Conservation (phyloP, 176 grass and related monocot genomes). For the Carex cristatella region DNA sequence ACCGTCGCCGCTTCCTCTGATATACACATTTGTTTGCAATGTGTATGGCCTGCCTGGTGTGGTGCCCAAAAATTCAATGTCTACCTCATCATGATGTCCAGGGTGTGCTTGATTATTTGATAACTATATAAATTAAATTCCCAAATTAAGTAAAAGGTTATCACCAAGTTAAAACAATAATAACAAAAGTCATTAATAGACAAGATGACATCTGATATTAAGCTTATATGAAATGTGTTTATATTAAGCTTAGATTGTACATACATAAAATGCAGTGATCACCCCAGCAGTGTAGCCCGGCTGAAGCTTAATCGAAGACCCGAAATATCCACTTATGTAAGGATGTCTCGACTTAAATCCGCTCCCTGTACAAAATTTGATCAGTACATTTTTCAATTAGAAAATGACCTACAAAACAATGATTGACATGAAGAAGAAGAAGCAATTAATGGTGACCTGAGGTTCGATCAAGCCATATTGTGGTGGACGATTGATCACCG, state of each 20-base stretch:
- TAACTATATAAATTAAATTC: slow-evolving; percentile 16
- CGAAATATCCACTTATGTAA: slow-evolving; percentile 50
- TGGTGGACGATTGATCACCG: slow-evolving; percentile 26
- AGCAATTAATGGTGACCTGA: slow-evolving; percentile 23
- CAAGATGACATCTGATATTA: background rate
- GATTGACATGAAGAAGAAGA: too few species aligned
- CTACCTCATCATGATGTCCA: slow-evolving; percentile 60
- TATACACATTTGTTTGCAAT: slow-evolving; percentile 70
- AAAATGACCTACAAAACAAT: background rate
- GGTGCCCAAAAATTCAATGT: slow-evolving; percentile 67
- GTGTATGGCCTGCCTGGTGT: slow-evolving; percentile 48
- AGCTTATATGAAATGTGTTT: background rate
- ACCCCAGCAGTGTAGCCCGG: slow-evolving; percentile 65
- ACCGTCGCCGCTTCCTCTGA: slow-evolving; percentile 53
- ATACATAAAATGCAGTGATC: slow-evolving; percentile 67
- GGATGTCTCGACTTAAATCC: slow-evolving; percentile 59
- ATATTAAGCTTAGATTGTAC: background rate
- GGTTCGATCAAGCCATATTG: slow-evolving; percentile 53
- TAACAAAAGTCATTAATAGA: background rate
- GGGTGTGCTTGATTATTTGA: slow-evolving; percentile 62
- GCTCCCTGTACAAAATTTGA: slow-evolving; percentile 29
- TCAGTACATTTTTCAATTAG: background rate
- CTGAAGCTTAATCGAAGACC: slow-evolving; percentile 51
- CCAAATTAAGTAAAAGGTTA: background rate
- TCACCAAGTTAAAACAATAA: background rate